Conservation (phyloP, 805 yeast species). For the Dipodascopsis uninucleata region DNA sequence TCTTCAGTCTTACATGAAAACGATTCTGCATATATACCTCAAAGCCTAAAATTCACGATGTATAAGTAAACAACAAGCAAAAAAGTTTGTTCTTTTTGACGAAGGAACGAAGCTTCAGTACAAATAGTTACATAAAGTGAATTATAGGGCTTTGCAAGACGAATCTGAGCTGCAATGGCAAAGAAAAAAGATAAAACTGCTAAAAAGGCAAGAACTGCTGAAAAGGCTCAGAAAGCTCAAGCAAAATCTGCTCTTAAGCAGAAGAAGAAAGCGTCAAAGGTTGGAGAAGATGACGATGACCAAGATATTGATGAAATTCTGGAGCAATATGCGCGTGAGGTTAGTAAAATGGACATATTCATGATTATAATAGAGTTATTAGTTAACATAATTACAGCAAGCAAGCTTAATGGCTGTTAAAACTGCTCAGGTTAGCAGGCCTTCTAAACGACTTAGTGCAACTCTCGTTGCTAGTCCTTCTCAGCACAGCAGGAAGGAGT, state of each 20-base stretch:
- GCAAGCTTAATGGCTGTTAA: constrained; percentile 69
- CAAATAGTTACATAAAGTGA: no score
- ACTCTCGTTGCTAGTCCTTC: constrained; percentile 71
- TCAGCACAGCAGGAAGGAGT: constrained; percentile 65
- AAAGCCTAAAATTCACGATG: no score
- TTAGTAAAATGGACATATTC: not conserved
- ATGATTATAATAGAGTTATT: not conserved
- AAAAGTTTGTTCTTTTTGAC: no score
- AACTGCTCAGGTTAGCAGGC: constrained; percentile 53
- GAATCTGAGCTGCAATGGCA: constrained; percentile 64
- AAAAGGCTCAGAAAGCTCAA: constrained; percentile 70
- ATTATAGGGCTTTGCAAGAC: no score
- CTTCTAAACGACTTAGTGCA: constrained; percentile 68
- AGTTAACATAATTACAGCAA: constrained; percentile 49
- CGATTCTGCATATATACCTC: no score
- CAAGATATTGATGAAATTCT: constrained; percentile 81
- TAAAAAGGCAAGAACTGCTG: constrained; percentile 83
- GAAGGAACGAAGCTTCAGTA: no score
- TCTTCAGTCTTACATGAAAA: no score
- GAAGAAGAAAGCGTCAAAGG: constrained; percentile 70
- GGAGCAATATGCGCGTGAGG: constrained; percentile 58
- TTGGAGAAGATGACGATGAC: constrained; percentile 68
- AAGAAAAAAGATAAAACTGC: constrained; percentile 82
- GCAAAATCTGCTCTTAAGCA: constrained; percentile 70
- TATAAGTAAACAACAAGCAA: no score